Base-by-base conservation (phyloP, 306 rosid species). In the Prunus mongolica region DNA sequence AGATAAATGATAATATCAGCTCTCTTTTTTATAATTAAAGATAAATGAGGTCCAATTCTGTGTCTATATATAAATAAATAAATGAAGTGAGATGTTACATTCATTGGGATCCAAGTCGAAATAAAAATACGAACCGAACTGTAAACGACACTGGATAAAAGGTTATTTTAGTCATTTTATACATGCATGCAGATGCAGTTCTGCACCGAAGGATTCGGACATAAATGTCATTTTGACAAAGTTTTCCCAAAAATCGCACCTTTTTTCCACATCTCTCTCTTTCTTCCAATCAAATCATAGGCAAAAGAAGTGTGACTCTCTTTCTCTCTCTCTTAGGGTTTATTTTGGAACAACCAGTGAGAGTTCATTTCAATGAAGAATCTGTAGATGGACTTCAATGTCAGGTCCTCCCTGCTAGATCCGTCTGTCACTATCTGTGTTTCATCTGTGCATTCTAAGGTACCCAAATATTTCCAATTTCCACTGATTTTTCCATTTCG, bases 211-310 rank as follows among this genome's bases (percentile, higher is more conserved):
- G 69, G 63, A 61, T 51, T 60, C 24, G 83, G 84, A 84, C 77
- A 80, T 77, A 81, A 88, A 78, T 32, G 89, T 89, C 86, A 81
- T 86, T 71, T 74, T 63, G 62, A 47, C 25, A 60, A 67, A 80
- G 74, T 46, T 76, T 69, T 73, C 81, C 81, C 78, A 58, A 76
- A 83, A 79, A 49, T 61, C 76, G 41, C 73, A 69, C 41, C 49
- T 67, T 8, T 54, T 63, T 75, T 89, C 46, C 18, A 0, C 12
- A 15, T 25, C 56, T 66, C 82, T 80, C 64, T 77, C 82, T 82
- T 65, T 81, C 85, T 83, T 50, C 87, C 91, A 86, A 85, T 87
- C 90, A 80, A 81, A 76, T 87, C 91, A 45, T 77, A 67, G 75
- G 72, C 65, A 67, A 50, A 65, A 61, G 46, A 61, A 25, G 76